Conservation (phyloP, 306 rosid species). For the Cucurbita moschata region DNA sequence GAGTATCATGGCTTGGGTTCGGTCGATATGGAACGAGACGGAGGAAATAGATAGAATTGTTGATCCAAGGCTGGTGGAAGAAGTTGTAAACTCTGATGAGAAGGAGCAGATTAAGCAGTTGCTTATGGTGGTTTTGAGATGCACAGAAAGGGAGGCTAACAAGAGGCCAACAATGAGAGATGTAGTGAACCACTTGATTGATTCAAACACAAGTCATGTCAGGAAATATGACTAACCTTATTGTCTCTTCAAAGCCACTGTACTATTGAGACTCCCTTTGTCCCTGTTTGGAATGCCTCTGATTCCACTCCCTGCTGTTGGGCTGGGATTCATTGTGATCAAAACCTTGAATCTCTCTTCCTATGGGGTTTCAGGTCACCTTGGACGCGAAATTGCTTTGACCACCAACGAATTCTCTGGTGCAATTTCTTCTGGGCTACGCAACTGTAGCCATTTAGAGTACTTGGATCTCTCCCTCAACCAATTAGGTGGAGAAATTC, state of each 20-base stretch:
- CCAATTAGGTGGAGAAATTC: slow-evolving; percentile 26
- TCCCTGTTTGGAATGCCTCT: slow-evolving; percentile 43
- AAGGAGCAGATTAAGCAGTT: slow-evolving; percentile 32
- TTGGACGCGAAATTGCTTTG: slow-evolving; percentile 44
- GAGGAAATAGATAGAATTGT: slow-evolving; percentile 30
- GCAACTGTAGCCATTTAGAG: slow-evolving; percentile 13
- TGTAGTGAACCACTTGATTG: slow-evolving; percentile 27
- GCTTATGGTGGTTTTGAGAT: slow-evolving; percentile 42
- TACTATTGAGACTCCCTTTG: slow-evolving; percentile 25
- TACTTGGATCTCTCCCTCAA: slow-evolving; percentile 30
- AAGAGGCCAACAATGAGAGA: slow-evolving; percentile 52
- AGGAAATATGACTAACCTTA: background rate
- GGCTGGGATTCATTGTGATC: slow-evolving; percentile 51
- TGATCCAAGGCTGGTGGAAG: slow-evolving; percentile 39
- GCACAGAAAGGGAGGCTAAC: slow-evolving; percentile 42
- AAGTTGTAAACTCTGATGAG: slow-evolving; percentile 20
- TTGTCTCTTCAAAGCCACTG: slow-evolving; percentile 41
- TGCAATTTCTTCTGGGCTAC: too few species aligned
- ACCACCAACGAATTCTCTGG: slow-evolving; percentile 8
- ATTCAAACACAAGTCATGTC: slow-evolving; percentile 9
- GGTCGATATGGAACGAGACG: slow-evolving; percentile 28
- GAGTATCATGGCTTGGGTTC: slow-evolving; percentile 39
- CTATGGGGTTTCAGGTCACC: slow-evolving; percentile 29
- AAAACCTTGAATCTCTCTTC: slow-evolving; percentile 28
- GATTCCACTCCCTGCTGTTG: slow-evolving; percentile 67